Evolutionary conservation across 805 yeast genomes (phyloP), one percentile per base, ranked within the genome.

Genomic region (Sugiyamaella chiloensis): DNA sequence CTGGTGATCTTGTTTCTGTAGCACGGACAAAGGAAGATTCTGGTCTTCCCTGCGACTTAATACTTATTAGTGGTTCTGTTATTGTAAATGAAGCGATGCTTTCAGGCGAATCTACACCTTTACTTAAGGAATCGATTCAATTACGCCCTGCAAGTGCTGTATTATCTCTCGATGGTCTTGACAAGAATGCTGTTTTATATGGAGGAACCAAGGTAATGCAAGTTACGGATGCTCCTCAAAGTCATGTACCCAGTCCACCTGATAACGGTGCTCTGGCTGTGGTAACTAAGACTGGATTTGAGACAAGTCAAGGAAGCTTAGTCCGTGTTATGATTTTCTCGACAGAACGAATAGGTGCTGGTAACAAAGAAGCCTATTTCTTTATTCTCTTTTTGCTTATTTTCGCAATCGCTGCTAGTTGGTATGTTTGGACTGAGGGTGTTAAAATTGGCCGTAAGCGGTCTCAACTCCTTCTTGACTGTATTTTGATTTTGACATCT

Each of bases 381-480:
- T 93, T 93, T 66, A 90, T 93, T 63, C 74, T 90, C 58, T 93
- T 93, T 71, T 74, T 93, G 65, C 78, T 93, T 58, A 73, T 86
- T 31, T 93, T 93, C 61, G 99, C 99, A 53, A 76, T 93, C 62
- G 87, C 89, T 58, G 99, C 99, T 26, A 84, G 96, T 17, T 85
- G 96, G 88, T 93, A 91, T 63, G 98, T 93, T 46, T 93, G 99
- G 99, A 84, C 86, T 51, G 96, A 91, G 71, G 99, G 99, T 68
- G 85, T 95, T 20, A 83, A 78, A 65, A 84, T 87, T 87, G 98
- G 96, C 61, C 85, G 99, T 71, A 80, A 87, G 59, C 96, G 91
- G 68, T 86, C 95, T 47, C 91, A 91, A 69, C 78, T 93, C 66
- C 83, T 93, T 56, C 77, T 93, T 62, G 98, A 93, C 69, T 93